Evolutionary conservation across 2,329 filamentous ascomycete species (phyloP).

Genomic region (Calonectria fujianensis): DNA sequence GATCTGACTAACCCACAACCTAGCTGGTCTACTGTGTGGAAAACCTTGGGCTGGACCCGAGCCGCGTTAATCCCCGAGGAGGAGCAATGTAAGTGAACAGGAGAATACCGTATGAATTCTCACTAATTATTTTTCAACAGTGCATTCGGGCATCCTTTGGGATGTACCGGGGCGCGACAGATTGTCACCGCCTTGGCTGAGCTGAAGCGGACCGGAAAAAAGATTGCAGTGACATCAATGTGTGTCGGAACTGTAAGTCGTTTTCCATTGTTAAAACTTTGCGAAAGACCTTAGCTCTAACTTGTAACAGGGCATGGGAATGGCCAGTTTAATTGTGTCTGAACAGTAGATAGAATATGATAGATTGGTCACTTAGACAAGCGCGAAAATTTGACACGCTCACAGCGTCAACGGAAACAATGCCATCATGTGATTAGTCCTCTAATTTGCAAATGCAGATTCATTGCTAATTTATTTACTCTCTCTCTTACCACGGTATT

Average conservation of each 20-base stretch:
- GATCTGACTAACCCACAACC: background rate
- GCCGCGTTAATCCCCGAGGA: conserved; percentile 20
- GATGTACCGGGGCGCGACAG: conserved; percentile 44
- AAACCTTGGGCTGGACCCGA: background rate
- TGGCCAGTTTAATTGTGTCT: conserved; percentile 12
- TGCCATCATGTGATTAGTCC: background rate
- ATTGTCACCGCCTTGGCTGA: conserved; percentile 26
- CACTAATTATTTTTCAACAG: background rate
- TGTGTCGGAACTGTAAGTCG: conserved; percentile 25
- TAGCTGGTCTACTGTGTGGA: conserved; percentile 24
- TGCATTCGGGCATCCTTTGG: conserved; percentile 45
- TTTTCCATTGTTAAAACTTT: fast-evolving
- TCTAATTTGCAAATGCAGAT: background rate
- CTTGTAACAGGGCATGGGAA: background rate
- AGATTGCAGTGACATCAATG: conserved; percentile 28
- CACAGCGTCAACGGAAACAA: background rate
- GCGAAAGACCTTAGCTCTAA: background rate
- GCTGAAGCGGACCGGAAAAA: background rate
- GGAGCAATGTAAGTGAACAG: conserved; percentile 21
- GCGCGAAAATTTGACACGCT: background rate
- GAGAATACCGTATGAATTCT: no score
- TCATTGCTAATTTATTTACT: background rate
- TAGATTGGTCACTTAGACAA: background rate
- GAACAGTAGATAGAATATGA: background rate
- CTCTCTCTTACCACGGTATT: background rate